Evolutionary conservation across 306 rosid genomes (phyloP).

Genomic region (Trifolium subterraneum): DNA sequence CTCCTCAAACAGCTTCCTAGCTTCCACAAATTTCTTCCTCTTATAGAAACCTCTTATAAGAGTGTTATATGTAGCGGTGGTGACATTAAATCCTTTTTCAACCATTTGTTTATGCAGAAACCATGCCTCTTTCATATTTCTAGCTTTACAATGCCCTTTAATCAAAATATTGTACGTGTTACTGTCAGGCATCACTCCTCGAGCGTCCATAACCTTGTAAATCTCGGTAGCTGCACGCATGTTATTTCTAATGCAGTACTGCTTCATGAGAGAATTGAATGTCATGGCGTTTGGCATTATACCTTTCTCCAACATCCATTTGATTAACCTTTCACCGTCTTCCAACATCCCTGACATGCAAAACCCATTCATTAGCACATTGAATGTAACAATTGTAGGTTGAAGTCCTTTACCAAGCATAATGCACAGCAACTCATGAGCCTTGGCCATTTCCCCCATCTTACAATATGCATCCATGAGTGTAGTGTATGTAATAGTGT

Average conservation of each 20-base stretch:
- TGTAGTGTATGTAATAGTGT: conserved; percentile 82
- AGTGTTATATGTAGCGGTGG: conserved; percentile 69
- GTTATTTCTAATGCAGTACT: conserved; percentile 76
- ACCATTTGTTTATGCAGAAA: conserved; percentile 72
- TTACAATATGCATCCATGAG: conserved; percentile 87
- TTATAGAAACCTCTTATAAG: conserved; percentile 69
- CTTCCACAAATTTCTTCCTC: conserved; percentile 76
- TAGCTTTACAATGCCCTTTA: conserved; percentile 83
- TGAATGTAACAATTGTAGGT: conserved; percentile 89
- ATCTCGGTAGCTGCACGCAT: conserved; percentile 63
- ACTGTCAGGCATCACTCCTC: conserved; percentile 70
- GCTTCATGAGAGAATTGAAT: conserved; percentile 89
- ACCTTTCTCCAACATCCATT: conserved; percentile 85
- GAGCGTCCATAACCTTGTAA: conserved; percentile 65
- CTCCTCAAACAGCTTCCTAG: conserved; percentile 79
- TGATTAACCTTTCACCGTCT: conserved; percentile 75
- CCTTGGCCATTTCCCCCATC: conserved; percentile 72
- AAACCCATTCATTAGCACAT: conserved; percentile 90
- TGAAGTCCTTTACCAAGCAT: conserved; percentile 76
- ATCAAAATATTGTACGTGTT: conserved; percentile 82
- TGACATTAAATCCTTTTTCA: conserved; percentile 63
- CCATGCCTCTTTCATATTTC: conserved; percentile 91
- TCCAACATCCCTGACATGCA: conserved; percentile 83
- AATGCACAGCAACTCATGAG: conserved; percentile 64
- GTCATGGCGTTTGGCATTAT: conserved; percentile 76